Evolutionary conservation across 495 filamentous ascomycete genomes (phyloP).

Genomic region (Penicillium lagena): DNA sequence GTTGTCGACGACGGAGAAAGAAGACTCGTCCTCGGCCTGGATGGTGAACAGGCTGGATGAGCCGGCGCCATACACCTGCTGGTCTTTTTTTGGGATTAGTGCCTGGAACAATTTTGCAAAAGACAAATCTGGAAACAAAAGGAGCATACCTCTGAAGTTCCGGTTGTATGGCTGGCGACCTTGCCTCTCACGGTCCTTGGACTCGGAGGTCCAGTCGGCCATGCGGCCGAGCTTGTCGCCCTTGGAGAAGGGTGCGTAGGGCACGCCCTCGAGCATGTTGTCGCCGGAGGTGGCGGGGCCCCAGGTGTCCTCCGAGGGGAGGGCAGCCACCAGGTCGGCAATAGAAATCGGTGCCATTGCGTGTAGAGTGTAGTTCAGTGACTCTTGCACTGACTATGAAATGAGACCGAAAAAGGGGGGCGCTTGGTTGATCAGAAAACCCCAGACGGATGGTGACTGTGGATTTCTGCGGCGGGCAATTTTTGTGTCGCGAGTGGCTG

Average conservation of each 20-base stretch:
- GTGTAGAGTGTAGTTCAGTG: neutral
- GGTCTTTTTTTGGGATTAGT: conserved; percentile 48
- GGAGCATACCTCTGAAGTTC: conserved; percentile 74
- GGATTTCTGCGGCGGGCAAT: conserved; percentile 27
- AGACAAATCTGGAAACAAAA: conserved; percentile 1
- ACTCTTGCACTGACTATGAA: too few species aligned
- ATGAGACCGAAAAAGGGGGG: conserved; percentile 1
- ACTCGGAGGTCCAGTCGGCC: conserved; percentile 97
- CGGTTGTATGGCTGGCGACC: conserved; percentile 84
- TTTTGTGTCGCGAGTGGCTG: conserved; percentile 41
- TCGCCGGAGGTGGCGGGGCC: conserved; percentile 75
- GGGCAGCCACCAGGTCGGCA: conserved; percentile 50
- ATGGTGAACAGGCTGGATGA: conserved; percentile 80
- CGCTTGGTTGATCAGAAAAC: conserved; percentile 7
- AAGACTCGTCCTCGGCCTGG: conserved; percentile 88
- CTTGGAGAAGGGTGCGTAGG: conserved; percentile 96
- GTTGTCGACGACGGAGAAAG: conserved; percentile 97
- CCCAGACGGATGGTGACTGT: conserved; percentile 1
- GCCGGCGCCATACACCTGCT: conserved; percentile 94
- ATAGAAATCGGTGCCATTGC: conserved; percentile 52
- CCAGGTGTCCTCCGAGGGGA: conserved; percentile 69
- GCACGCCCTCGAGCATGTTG: conserved; percentile 86
- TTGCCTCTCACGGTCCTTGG: conserved; percentile 77
- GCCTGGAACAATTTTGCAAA: conserved; percentile 1
- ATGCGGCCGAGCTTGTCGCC: conserved; percentile 97